Base-by-base conservation (phyloP, 331 rosid genomes). In the Erythrophleum ivorense region DNA sequence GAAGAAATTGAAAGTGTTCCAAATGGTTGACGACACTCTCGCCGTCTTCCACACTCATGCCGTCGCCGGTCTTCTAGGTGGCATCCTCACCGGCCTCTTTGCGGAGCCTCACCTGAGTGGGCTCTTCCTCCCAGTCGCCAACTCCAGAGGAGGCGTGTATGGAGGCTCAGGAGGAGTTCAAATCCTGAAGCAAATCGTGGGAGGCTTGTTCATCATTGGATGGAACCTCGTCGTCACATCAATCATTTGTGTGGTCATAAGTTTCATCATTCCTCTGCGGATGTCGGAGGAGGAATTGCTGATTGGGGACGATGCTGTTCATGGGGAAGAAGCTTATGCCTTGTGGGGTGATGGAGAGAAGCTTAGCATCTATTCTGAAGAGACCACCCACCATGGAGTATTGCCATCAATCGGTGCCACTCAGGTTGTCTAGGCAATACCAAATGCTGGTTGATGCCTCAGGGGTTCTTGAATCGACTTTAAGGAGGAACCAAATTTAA, bases 41-140 rank as follows among this genome's bases (percentile, higher is more conserved):
- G 97, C 93, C 2, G 97, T 89, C 49, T 85, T 92, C 87, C 97
- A 92, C 88, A 92, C 97, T 8, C 97, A 92, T 48, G 97, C 97
- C 0, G 97, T 92, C 72, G 95, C 97, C 3, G 97, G 97, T 1
- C 55, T 87, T 4, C 92, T 90, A 0, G 95, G 97, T 2, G 97
- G 95, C 48, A 38, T 92, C 14, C 91, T 92, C 69, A 90, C 93
- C 0, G 97, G 97, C 2, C 71, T 92, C 11, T 90, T 92, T 9
- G 97, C 97, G 0, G 95, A 92, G 84, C 95, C 97, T 0, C 15
- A 67, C 2, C 85, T 92, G 0, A 77, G 90, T 6, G 55, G 84
- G 1, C 89, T 90, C 64, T 92, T 92, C 63, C 84, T 90, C 2
- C 84, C 92, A 0, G 92, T 86, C 19, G 83, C 90, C 2, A 86